Conservation (phyloP, 176 grass and related monocot species). For the Thalia dealbata region DNA sequence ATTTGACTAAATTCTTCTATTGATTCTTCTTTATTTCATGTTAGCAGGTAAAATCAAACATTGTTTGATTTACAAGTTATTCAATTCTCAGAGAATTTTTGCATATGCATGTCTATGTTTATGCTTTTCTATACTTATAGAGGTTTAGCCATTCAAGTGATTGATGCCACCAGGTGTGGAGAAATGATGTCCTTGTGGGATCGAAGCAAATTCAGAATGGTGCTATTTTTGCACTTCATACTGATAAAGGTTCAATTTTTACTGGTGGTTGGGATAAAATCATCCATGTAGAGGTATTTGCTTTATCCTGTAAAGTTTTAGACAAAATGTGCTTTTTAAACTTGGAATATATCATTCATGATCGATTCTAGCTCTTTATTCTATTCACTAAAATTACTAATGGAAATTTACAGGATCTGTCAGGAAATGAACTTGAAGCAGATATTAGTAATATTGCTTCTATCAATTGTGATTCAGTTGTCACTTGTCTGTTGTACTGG, state of each 20-base stretch:
- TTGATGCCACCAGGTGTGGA: slow-evolving; percentile 63
- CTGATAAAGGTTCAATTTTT: slow-evolving; percentile 57
- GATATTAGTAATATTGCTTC: slow-evolving; percentile 57
- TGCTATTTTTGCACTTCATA: slow-evolving; percentile 63
- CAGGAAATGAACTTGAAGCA: slow-evolving; percentile 53
- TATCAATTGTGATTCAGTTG: slow-evolving; percentile 57
- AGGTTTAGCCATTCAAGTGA: not conserved
- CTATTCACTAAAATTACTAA: not conserved
- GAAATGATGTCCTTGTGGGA: slow-evolving; percentile 57
- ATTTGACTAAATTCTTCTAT: not conserved
- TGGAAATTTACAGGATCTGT: slow-evolving; percentile 36
- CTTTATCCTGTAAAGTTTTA: slow-evolving; percentile 3
- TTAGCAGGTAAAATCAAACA: not conserved
- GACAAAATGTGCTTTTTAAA: not conserved
- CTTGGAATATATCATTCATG: not conserved
- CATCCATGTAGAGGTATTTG: slow-evolving; percentile 57
- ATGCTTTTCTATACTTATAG: not conserved
- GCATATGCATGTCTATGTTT: not conserved
- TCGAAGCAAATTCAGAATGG: slow-evolving; percentile 57
- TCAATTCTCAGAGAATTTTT: not conserved
- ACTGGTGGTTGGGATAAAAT: slow-evolving; percentile 79
- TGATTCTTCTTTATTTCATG: not conserved
- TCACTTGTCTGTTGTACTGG: slow-evolving; percentile 66
- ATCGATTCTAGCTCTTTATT: not conserved
- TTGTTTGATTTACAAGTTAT: not conserved